Conservation (phyloP, 2,329 filamentous ascomycete species). For the Fusarium pseudonygamai region DNA sequence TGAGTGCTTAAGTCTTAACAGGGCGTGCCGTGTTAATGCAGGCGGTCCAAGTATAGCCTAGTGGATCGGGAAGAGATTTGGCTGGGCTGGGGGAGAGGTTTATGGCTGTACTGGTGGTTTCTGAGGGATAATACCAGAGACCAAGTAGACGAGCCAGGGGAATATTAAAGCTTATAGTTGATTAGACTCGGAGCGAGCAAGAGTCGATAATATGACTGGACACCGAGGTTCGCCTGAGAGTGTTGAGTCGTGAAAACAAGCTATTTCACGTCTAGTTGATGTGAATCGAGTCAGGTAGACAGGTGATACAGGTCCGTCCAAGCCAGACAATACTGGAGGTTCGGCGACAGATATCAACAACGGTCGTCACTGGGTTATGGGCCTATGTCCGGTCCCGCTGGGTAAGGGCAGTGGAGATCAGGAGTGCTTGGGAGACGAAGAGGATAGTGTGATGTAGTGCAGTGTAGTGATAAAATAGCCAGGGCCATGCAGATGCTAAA, state of each 20-base stretch:
- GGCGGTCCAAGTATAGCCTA: constrained; percentile 24
- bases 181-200: constrained; percentile 2
- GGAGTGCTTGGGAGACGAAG: constrained; percentile 8
- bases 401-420: constrained; percentile 32
- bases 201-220: constrained; percentile 6
- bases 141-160: constrained; percentile 3
- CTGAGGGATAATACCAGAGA: constrained; percentile 15
- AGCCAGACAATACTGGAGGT: constrained; percentile 18
- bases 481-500: constrained; percentile 37
- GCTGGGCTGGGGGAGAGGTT: constrained; percentile 22
- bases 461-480: constrained; percentile 15
- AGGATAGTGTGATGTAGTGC: background rate
- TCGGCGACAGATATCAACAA: constrained; percentile 34
- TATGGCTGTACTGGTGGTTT: background rate
- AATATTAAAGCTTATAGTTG: constrained; percentile 8
- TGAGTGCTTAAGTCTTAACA: constrained; percentile 28
- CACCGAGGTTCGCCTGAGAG: background rate
- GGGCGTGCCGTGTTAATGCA: constrained; percentile 29
- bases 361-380: constrained; percentile 11
- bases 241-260: constrained; percentile 15
- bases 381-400: constrained; percentile 22
- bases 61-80: constrained; percentile 35
- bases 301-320: constrained; percentile 7
- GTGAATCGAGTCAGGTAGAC: constrained; percentile 30
- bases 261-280: constrained; percentile 19